Evolutionary conservation across 2,329 filamentous ascomycete genomes (phyloP), one percentile per base, ranked within the genome.

Genomic region (Clathrospora elynae): DNA sequence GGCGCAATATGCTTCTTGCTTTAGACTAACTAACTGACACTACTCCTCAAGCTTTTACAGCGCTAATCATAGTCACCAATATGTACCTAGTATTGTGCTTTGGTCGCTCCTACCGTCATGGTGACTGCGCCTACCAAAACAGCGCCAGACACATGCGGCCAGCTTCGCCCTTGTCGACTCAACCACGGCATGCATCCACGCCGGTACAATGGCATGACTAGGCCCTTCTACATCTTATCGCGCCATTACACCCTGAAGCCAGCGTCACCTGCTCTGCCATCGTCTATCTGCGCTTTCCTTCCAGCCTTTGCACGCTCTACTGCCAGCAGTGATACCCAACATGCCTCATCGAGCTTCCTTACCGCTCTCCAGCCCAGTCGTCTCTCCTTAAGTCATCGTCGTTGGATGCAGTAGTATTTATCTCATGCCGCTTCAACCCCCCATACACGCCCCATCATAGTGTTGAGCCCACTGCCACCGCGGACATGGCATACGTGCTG

Each of bases 401-500:
- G 51, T 51, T 60, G 56, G 50, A 57, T 62, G 54, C 55, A 55
- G 53, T 58, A 62, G 50, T 70, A 68, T 66, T 68, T 62, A 68
- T 70, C 67, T 56, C 65, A 66, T 67, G 62, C 57, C 59, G 54
- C 55, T 41, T 42, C 46, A 51, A 37, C 50, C 49, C 40, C 49
- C 51, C 47, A 45, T 48, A 49, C 50, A 29, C 53, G 24, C 45
- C 53, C 50, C 48, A 51, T 53, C 50, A 41, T 48, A 62, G 61
- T 55, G 51, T 46, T 44, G 45, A 44, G 31, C 45, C 30, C 51
- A 44, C 44, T 36, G 30, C 31, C 47, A 38, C 29, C 24, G 24
- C 37, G 42, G 45, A 54, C 33, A 73, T 73, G 70, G 68, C 69
- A 39, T 71, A 66, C 52, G 61, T 72, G 46, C 62, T 72, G 44